phyloP scores from a whole-genome alignment of 139 green algal species.

The Volvox reticuliferus region DNA sequence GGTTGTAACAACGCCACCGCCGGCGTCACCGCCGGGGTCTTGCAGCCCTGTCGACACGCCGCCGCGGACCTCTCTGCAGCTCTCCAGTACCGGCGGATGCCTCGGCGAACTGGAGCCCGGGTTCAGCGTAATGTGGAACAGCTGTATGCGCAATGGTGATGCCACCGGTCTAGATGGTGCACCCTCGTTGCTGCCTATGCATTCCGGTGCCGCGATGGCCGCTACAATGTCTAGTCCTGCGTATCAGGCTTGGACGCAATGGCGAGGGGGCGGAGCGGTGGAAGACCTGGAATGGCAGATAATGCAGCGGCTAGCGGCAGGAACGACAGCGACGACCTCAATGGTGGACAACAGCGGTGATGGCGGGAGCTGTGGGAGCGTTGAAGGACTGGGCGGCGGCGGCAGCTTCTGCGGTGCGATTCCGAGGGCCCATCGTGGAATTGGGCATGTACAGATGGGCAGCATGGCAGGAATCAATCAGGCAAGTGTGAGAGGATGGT shows the following conservation, averaged over 20 bases:
- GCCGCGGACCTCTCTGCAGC: neutral
- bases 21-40: neutral
- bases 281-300: constrained; percentile 25
- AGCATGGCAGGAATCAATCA: neutral
- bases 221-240: neutral
- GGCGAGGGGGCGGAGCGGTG: constrained; percentile 4
- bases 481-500: neutral
- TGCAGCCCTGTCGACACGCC: neutral
- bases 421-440: neutral
- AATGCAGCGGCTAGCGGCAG: neutral
- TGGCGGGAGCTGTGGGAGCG: neutral
- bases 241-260: constrained; percentile 34
- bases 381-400: neutral
- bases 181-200: too few relatives aligned
- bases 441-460: neutral
- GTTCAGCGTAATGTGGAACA: too few relatives aligned
- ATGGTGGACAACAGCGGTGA: neutral
- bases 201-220: neutral
- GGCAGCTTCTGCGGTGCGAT: neutral
- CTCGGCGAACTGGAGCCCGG: neutral
- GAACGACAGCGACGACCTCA: too few relatives aligned
- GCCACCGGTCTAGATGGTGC: too few relatives aligned
- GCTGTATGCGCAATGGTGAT: too few relatives aligned
- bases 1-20: too few relatives aligned
- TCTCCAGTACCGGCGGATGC: neutral